Conservation (phyloP, 2,329 filamentous ascomycete genomes). For the Sarocladium strictum region DNA sequence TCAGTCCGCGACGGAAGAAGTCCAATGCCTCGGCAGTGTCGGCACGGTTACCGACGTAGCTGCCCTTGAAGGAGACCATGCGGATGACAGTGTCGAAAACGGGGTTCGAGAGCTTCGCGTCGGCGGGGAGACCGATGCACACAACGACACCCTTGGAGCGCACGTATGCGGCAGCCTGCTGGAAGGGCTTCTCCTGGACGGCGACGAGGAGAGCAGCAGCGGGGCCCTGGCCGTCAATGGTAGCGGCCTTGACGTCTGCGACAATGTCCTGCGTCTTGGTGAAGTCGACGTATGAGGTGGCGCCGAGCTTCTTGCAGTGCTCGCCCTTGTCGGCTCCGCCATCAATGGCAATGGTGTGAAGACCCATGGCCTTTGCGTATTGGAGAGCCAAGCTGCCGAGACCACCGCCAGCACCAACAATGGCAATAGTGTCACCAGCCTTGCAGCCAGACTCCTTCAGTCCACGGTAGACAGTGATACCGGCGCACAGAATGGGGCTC, state of each 20-base stretch:
- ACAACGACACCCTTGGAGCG: constrained; percentile 77
- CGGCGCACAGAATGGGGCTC: constrained; percentile 76
- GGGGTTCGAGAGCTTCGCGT: constrained; percentile 72
- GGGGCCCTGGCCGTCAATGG: constrained; percentile 66
- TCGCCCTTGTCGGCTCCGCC: constrained; percentile 73
- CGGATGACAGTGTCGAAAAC: constrained; percentile 84
- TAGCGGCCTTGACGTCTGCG: constrained; percentile 75
- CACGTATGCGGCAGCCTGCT: constrained; percentile 86
- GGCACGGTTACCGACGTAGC: constrained; percentile 87
- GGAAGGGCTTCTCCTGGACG: constrained; percentile 86
- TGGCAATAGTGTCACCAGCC: constrained; percentile 72
- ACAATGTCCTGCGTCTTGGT: constrained; percentile 68
- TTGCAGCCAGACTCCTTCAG: constrained; percentile 73
- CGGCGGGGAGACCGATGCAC: constrained; percentile 81
- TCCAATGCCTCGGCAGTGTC: constrained; percentile 87
- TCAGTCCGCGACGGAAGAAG: constrained; percentile 77
- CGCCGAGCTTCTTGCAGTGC: constrained; percentile 65
- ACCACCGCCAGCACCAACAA: constrained; percentile 82
- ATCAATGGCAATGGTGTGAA: constrained; percentile 76
- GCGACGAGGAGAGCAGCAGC: constrained; percentile 85
- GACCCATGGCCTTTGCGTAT: constrained; percentile 87
- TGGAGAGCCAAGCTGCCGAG: constrained; percentile 74
- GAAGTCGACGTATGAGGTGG: constrained; percentile 75
- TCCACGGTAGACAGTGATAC: constrained; percentile 88
- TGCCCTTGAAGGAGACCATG: constrained; percentile 90